phyloP scores from a whole-genome alignment of 1,139 yeast genomes.

The Kazachstania sp. region DNA sequence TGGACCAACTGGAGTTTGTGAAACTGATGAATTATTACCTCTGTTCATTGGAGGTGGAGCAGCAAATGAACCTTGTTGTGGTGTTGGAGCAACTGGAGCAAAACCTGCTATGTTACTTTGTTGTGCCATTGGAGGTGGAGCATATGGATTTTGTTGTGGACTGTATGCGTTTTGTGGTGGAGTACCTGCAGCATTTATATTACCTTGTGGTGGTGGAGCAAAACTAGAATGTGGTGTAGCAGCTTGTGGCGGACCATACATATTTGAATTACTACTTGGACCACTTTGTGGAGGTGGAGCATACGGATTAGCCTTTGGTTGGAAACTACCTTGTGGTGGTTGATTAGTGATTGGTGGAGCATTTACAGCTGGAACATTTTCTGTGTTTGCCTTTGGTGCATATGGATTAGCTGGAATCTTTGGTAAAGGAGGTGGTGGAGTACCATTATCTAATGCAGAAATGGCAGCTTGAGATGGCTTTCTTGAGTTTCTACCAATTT shows the following conservation, averaged over 20 bases:
- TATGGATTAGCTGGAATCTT: constrained; percentile 30
- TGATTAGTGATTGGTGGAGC: background rate
- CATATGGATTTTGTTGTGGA: constrained; percentile 6
- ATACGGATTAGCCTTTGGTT: constrained; percentile 30
- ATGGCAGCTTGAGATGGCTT: constrained; percentile 9
- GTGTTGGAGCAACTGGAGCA: background rate
- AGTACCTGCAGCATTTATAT: constrained; percentile 6
- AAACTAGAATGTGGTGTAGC: background rate
- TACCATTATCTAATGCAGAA: background rate
- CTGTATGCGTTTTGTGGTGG: constrained; percentile 6
- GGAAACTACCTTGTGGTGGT: background rate
- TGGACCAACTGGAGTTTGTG: constrained; percentile 6
- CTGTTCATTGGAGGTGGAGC: background rate
- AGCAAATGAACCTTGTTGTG: background rate
- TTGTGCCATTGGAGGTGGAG: constrained; percentile 5
- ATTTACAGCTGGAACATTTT: constrained; percentile 6
- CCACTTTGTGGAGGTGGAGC: constrained; percentile 33
- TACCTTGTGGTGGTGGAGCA: constrained; percentile 14
- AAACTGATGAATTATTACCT: background rate
- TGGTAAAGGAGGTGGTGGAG: constrained; percentile 5
- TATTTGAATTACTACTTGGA: background rate
- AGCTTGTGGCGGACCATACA: background rate
- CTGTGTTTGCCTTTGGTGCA: constrained; percentile 19
- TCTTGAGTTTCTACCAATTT: constrained; percentile 15
- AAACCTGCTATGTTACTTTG: background rate